phyloP scores from a whole-genome alignment of 345 rosid species.

The Gossypium stocksii region DNA sequence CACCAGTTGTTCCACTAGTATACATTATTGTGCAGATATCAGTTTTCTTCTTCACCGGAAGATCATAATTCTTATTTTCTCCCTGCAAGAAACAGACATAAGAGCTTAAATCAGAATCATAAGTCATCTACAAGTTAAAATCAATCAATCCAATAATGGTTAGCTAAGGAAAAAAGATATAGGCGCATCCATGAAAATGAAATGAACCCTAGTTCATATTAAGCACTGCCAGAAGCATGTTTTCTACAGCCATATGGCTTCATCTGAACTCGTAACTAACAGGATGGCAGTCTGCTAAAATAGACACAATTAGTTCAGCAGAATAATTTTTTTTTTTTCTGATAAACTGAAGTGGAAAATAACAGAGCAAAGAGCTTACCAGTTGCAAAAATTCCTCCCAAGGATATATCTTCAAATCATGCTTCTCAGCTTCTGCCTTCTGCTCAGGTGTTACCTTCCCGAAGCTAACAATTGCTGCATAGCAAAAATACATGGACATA shows the following conservation, averaged over 20 bases:
- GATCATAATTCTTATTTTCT: constrained; percentile 55
- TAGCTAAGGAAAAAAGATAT: neutral
- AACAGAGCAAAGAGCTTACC: constrained; percentile 33
- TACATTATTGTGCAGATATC: constrained; percentile 97
- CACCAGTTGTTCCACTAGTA: constrained; percentile 99
- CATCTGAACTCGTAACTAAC: constrained; percentile 3
- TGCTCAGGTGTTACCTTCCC: constrained; percentile 67
- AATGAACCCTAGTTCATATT: neutral
- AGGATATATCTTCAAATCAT: constrained; percentile 58
- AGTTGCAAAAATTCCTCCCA: constrained; percentile 86
- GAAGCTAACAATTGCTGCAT: constrained; percentile 91
- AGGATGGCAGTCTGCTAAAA: neutral
- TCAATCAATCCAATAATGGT: neutral
- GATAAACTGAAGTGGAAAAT: constrained; percentile 5
- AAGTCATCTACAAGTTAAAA: neutral
- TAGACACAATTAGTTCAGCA: neutral
- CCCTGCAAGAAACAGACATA: constrained; percentile 48
- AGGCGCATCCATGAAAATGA: neutral
- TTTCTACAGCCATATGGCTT: neutral
- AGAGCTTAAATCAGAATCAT: constrained; percentile 14
- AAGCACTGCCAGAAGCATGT: constrained; percentile 1
- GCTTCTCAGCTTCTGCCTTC: constrained; percentile 55
- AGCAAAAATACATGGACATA: neutral
- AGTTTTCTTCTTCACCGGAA: constrained; percentile 70
- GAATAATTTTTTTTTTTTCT: neutral